A percentile compares a stretch with the other conserved stretches of the same genome.
These are phyloP conservation scores for Venturia aucupariae DNA, from an alignment of 2,329 filamentous ascomycete species.

Conservation along the genomic window DNA sequence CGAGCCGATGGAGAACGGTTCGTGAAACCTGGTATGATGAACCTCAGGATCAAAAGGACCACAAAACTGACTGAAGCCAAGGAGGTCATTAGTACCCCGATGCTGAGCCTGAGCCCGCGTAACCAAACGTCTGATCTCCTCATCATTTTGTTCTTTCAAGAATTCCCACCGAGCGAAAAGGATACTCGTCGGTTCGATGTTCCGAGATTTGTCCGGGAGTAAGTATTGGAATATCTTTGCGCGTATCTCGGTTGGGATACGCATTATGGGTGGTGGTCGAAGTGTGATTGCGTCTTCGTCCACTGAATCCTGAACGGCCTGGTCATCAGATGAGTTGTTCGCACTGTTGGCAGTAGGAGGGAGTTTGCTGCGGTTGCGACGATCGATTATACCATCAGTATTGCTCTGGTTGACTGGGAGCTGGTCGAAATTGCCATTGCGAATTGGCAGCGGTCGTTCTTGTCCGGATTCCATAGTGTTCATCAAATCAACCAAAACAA, in stretches of 20 bases:
- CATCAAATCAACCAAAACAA: background rate
- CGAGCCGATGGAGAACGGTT: background rate
- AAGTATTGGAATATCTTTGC: slow-evolving; percentile 9
- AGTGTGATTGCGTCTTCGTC: background rate
- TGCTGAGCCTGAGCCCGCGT: background rate
- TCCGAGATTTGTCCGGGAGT: background rate
- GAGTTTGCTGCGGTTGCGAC: background rate
- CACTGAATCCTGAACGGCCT: background rate
- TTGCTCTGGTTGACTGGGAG: background rate
- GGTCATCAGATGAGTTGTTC: background rate
- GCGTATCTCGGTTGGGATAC: slow-evolving; percentile 1
- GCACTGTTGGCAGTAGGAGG: too few species aligned
- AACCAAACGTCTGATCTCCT: background rate
- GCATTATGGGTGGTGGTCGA: background rate
- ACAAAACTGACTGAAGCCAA: background rate
- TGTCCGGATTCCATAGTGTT: background rate
- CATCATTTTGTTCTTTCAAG: background rate
- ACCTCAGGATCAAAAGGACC: background rate
- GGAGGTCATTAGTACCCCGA: background rate
- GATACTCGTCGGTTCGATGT: slow-evolving; percentile 3
- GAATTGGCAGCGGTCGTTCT: background rate
- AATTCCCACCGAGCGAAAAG: background rate
- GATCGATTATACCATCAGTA: background rate
- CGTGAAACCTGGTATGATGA: background rate
- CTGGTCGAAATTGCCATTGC: background rate